Conservation (phyloP, 176 grass and related monocot species). For the Eremochloa ophiuroides region DNA sequence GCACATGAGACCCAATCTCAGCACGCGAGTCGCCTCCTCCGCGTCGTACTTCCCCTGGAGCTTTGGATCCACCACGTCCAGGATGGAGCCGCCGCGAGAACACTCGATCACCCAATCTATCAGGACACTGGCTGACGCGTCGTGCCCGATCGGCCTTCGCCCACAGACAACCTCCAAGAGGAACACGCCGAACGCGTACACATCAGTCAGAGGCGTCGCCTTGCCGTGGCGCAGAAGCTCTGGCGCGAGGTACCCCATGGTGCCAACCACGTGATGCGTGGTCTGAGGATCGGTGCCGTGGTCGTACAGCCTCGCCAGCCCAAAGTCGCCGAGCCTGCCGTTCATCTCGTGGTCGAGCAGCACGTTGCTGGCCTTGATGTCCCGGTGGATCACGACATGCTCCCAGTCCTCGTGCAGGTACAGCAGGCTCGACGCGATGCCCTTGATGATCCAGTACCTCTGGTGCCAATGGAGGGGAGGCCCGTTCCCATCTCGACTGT, state of each 20-base stretch:
- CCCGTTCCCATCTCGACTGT: no score
- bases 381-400: conserved; percentile 80
- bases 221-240: conserved; percentile 33
- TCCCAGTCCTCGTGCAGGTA: conserved; percentile 93
- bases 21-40: no score
- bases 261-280: conserved; percentile 37
- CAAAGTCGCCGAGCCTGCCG: conserved; percentile 49
- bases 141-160: conserved; percentile 10
- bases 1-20: no score
- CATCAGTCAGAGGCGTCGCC: conserved; percentile 8
- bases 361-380: conserved; percentile 90
- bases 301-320: conserved; percentile 65
- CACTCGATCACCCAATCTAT: background rate
- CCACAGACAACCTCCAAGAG: conserved; percentile 28
- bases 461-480: no score
- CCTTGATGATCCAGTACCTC: conserved; percentile 42
- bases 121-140: background rate
- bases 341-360: conserved; percentile 69
- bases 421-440: conserved; percentile 53
- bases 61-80: background rate
- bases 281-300: conserved; percentile 38
- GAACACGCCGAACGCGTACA: conserved; percentile 34
- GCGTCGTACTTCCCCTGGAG: no score
- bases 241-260: conserved; percentile 57
- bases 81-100: background rate